Evolutionary conservation across 106 monocot species (phyloP).

Genomic region (Posidonia australis): DNA sequence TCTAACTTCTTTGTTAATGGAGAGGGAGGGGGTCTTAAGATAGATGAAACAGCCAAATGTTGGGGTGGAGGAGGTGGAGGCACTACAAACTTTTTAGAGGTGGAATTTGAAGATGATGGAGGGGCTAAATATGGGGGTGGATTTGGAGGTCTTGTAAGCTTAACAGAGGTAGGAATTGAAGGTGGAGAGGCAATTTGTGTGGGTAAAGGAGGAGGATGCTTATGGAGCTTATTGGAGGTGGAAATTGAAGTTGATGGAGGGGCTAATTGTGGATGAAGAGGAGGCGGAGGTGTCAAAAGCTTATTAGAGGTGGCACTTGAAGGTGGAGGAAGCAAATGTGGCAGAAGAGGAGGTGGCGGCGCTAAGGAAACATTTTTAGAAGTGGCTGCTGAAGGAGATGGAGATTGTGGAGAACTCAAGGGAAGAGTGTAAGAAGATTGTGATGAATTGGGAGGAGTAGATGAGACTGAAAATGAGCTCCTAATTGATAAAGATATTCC

Average conservation of each 20-base stretch:
- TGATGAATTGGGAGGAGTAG: conserved; percentile 15
- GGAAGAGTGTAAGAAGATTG: not conserved
- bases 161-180: too few species aligned
- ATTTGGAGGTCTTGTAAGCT: too few species aligned
- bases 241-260: not conserved
- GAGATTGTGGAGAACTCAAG: not conserved
- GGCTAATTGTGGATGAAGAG: conserved; percentile 4
- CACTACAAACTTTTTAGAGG: too few species aligned
- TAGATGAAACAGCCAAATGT: too few species aligned
- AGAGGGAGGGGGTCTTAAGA: conserved; percentile 7
- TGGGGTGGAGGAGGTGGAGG: too few species aligned
- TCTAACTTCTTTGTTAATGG: conserved; percentile 7
- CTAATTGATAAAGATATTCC: too few species aligned
- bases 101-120: too few species aligned
- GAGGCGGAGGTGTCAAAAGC: conserved; percentile 6
- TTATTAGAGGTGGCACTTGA: not conserved
- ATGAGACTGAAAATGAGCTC: not conserved
- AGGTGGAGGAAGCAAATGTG: conserved; percentile 4
- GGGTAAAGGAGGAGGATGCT: conserved; percentile 4
- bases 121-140: not conserved
- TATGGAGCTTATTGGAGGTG: not conserved
- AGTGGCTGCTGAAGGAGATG: conserved; percentile 1
- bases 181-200: conserved; percentile 13
- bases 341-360: not conserved
- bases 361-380: not conserved